Percentiles rank a stretch among this genome's conserved stretches.
These are phyloP conservation scores for Kazachstania viticola DNA, from an alignment of 805 yeast genomes.

Conservation along the genomic window DNA sequence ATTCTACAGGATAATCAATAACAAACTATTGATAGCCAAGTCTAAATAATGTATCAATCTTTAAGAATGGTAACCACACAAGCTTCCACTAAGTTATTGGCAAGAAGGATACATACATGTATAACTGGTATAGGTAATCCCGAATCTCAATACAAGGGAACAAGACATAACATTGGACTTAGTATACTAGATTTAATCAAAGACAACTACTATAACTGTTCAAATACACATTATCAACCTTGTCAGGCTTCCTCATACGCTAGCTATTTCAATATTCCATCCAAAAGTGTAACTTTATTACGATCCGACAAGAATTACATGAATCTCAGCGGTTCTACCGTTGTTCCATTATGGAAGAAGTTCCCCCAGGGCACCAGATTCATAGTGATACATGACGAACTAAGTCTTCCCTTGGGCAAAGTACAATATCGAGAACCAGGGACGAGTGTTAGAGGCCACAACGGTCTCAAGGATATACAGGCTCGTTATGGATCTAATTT, in stretches of 20 bases:
- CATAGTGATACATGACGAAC: conserved; percentile 70
- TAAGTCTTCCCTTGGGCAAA: conserved; percentile 55
- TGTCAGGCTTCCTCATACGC: conserved; percentile 4
- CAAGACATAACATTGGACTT: conserved; percentile 78
- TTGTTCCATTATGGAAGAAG: conserved; percentile 37
- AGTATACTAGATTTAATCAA: conserved; percentile 32
- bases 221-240: no score
- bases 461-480: conserved; percentile 60
- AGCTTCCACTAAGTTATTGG: no score
- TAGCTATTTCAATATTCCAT: conserved; percentile 5
- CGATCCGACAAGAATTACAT: conserved; percentile 44
- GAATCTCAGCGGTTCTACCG: conserved; percentile 59
- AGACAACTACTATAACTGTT: no score
- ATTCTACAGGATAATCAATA: no score
- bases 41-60: no score
- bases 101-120: no score
- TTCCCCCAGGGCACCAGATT: conserved; percentile 29
- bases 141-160: conserved; percentile 42
- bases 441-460: conserved; percentile 69
- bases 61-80: no score
- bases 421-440: conserved; percentile 49
- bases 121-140: conserved; percentile 58
- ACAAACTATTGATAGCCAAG: no score
- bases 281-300: conserved; percentile 29
- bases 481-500: conserved; percentile 38